These are phyloP conservation scores for Magnaporthiopsis rhizophila DNA, from an alignment of 2,329 filamentous ascomycete species.

Conservation along the genomic window DNA sequence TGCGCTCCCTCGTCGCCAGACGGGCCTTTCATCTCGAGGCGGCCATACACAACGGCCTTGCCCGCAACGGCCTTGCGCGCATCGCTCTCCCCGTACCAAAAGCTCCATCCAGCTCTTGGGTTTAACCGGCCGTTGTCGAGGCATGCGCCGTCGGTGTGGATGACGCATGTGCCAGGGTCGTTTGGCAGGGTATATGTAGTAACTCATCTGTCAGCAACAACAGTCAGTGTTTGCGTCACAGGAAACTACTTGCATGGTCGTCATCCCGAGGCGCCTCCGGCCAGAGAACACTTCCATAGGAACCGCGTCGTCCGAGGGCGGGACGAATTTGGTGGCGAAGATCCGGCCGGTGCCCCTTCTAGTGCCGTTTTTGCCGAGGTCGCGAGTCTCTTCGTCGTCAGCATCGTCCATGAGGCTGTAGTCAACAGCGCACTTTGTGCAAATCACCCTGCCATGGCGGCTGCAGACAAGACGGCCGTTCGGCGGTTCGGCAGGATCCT, in stretches of 20 bases:
- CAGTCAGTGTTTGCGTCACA: not conserved
- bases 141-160: conserved; percentile 26
- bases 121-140: conserved; percentile 22
- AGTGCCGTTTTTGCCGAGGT: not conserved
- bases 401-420: conserved; percentile 25
- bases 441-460: conserved; percentile 23
- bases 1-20: conserved; percentile 20
- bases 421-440: conserved; percentile 25
- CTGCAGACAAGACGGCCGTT: conserved; percentile 28
- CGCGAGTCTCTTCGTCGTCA: not conserved
- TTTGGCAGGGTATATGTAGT: conserved; percentile 23
- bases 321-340: conserved; percentile 25
- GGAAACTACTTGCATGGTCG: conserved; percentile 16
- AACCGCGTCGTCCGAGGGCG: conserved; percentile 14
- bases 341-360: conserved; percentile 21
- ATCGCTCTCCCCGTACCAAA: conserved; percentile 17
- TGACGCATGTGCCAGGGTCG: conserved; percentile 1
- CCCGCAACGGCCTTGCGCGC: too few relatives aligned
- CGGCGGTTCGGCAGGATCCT: conserved; percentile 25
- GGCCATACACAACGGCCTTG: conserved; percentile 17
- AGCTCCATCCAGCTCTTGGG: conserved; percentile 18
- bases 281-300: conserved; percentile 22
- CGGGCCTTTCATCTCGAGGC: conserved; percentile 29
- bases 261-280: not conserved
- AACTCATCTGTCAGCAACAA: not conserved